These are phyloP conservation scores for Neckera pumila DNA, from an alignment of 225 moss, liverwort and hornwort genomes.

Conservation along the genomic window DNA sequence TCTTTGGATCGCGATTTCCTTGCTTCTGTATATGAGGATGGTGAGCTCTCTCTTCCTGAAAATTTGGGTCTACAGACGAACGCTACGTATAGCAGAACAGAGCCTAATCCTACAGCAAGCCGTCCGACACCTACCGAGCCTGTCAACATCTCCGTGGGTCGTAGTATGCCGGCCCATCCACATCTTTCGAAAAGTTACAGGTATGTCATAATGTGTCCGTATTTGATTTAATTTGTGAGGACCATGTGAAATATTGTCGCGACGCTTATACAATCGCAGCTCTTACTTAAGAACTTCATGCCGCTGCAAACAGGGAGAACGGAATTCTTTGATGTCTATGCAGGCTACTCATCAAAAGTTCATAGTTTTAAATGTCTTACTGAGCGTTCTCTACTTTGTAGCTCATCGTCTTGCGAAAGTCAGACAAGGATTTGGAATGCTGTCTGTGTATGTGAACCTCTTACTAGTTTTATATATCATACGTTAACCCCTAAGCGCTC, in stretches of 20 bases:
- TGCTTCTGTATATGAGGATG: conserved; percentile 44
- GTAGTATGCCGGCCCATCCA: conserved; percentile 12
- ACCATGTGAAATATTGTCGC: not conserved
- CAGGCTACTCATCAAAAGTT: not conserved
- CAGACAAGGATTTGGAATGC: not conserved
- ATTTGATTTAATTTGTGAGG: not conserved
- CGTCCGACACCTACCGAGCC: conserved; percentile 31
- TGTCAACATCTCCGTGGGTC: conserved; percentile 27
- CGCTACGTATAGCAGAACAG: conserved; percentile 1
- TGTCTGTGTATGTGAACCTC: not conserved
- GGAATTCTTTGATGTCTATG: not conserved
- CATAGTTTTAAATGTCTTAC: not conserved
- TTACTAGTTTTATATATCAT: not conserved
- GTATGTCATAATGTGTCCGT: conserved; percentile 3
- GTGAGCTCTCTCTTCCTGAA: conserved; percentile 51
- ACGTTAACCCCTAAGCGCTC: not conserved
- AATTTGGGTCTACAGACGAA: conserved; percentile 39
- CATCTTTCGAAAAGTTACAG: conserved; percentile 42
- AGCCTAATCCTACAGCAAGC: not conserved
- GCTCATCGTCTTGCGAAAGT: not conserved
- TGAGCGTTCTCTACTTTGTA: not conserved
- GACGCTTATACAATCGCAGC: not conserved
- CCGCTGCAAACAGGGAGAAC: not conserved
- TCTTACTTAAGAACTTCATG: not conserved
- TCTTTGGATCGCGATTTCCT: conserved; percentile 41